Evolutionary conservation across 164 flowering plant genomes (phyloP).

Genomic region (Kalanchoe fedtschenkoi): DNA sequence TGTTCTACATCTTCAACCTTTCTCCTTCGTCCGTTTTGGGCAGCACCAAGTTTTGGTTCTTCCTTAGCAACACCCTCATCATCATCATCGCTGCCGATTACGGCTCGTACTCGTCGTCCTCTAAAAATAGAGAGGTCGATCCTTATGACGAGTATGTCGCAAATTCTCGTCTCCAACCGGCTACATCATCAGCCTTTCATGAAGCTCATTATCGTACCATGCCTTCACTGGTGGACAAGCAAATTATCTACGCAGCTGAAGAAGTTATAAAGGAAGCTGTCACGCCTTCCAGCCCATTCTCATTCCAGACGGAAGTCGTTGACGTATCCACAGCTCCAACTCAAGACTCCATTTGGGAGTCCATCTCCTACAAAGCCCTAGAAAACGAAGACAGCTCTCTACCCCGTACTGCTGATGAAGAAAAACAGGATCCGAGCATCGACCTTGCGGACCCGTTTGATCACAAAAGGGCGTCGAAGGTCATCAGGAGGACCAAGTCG

Average conservation of each 20-base stretch:
- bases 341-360: neutral
- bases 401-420: too few relatives aligned
- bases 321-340: neutral
- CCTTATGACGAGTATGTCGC: constrained; percentile 20
- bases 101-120: constrained; percentile 34
- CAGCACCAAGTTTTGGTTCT: constrained; percentile 54
- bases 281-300: too few relatives aligned
- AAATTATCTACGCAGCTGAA: neutral
- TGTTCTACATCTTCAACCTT: constrained; percentile 27
- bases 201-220: too few relatives aligned
- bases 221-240: too few relatives aligned
- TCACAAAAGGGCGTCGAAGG: neutral
- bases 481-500: neutral
- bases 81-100: constrained; percentile 48
- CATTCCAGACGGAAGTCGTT: too few relatives aligned
- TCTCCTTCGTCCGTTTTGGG: constrained; percentile 29
- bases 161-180: neutral
- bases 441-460: too few relatives aligned
- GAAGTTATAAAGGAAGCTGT: neutral
- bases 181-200: neutral
- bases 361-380: neutral
- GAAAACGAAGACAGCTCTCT: too few relatives aligned
- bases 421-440: too few relatives aligned
- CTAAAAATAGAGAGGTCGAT: constrained; percentile 14
- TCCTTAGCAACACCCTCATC: constrained; percentile 50